Evolutionary conservation across 805 yeast species (phyloP).

Genomic region (Tetrapisispora nanseiensis): DNA sequence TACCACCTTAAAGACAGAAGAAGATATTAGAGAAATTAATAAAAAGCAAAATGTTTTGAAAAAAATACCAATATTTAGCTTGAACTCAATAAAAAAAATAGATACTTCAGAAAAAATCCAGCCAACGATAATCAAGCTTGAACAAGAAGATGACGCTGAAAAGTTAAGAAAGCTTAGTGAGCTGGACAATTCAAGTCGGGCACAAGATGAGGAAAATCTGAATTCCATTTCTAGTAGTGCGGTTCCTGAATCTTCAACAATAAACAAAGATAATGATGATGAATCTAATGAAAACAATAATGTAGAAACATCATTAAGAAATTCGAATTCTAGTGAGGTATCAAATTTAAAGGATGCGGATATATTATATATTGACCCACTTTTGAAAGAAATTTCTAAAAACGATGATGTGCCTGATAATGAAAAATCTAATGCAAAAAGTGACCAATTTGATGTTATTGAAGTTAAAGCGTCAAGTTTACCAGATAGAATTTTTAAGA

Average conservation of each 20-base stretch:
- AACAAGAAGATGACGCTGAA: neutral
- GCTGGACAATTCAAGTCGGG: neutral
- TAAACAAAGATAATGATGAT: no score
- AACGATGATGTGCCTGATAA: neutral
- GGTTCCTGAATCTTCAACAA: no score
- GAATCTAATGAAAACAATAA: no score
- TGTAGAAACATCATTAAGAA: no score
- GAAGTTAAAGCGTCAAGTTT: no score
- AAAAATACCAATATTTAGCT: conserved; percentile 19
- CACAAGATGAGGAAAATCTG: neutral
- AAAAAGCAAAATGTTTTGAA: conserved; percentile 4
- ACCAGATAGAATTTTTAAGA: no score
- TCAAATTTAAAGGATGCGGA: neutral
- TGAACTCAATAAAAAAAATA: conserved; percentile 12
- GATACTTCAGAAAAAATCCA: neutral
- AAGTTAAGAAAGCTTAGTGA: neutral
- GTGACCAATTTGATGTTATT: no score
- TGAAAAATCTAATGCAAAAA: no score
- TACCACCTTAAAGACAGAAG: conserved; percentile 7
- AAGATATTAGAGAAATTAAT: conserved; percentile 5
- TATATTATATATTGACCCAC: neutral
- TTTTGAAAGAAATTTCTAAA: neutral
- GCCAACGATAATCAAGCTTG: neutral
- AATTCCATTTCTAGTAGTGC: neutral
- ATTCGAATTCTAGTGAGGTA: neutral